Conservation (phyloP, 345 rosid species). For the Ceriops zippeliana region DNA sequence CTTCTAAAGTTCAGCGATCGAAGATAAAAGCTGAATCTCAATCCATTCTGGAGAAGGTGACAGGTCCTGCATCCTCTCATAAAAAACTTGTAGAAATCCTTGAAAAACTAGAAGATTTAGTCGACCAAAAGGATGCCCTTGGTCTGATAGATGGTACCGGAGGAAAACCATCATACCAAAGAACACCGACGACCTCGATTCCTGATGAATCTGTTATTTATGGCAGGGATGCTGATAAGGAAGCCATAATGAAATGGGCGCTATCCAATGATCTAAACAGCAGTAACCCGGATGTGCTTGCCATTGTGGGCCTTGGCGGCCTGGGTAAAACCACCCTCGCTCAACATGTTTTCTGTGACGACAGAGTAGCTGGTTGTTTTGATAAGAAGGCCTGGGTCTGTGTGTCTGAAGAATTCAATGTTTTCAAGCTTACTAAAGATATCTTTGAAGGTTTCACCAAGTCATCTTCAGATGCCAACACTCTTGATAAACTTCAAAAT, state of each 20-base stretch:
- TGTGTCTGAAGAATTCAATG: constrained; percentile 6
- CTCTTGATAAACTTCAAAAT: background rate
- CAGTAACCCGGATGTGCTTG: constrained; percentile 9
- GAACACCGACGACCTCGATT: background rate
- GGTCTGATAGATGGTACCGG: background rate
- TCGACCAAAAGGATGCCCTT: background rate
- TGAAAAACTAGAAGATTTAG: background rate
- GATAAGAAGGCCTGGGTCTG: constrained; percentile 8
- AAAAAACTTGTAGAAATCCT: background rate
- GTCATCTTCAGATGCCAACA: background rate
- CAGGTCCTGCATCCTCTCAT: too few species aligned
- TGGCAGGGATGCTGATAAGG: constrained; percentile 20
- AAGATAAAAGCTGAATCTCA: background rate
- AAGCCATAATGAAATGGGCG: constrained; percentile 9
- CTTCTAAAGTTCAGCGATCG: background rate
- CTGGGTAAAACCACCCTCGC: constrained; percentile 25
- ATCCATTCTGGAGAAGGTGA: too few species aligned
- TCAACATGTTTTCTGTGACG: constrained; percentile 10
- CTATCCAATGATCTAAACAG: background rate
- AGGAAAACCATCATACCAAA: background rate
- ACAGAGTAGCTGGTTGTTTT: background rate
- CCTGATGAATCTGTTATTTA: background rate
- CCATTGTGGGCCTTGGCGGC: constrained; percentile 18
- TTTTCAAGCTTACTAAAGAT: background rate
- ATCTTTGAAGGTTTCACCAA: background rate